These are phyloP conservation scores for Paraurostyla sp. DNA, from an alignment of 73 alveolate genomes.

Conservation along the genomic window DNA sequence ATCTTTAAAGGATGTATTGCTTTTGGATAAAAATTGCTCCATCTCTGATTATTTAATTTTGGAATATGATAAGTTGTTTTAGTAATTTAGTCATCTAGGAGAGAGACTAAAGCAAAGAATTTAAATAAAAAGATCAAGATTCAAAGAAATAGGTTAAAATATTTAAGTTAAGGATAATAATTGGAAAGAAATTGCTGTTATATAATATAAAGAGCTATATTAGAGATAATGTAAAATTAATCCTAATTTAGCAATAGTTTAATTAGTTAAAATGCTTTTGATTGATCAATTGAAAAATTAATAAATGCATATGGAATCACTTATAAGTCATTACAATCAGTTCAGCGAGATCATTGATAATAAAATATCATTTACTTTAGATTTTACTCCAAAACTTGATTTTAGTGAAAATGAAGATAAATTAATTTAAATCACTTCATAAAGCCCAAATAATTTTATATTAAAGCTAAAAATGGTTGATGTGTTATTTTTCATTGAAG, in stretches of 20 bases:
- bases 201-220: background rate
- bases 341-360: too few species aligned
- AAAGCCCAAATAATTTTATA: too few species aligned
- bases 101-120: background rate
- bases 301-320: too few species aligned
- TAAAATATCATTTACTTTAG: too few species aligned
- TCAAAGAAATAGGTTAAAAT: background rate
- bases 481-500: too few species aligned
- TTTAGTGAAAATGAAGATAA: too few species aligned
- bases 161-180: background rate
- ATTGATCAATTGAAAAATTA: too few species aligned
- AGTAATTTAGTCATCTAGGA: background rate
- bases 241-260: background rate
- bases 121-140: background rate
- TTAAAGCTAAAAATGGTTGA: too few species aligned
- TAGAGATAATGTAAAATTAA: background rate
- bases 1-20: background rate
- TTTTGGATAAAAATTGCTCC: background rate
- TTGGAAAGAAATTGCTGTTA: background rate
- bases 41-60: background rate
- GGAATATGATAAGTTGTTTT: background rate
- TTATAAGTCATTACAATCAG: too few species aligned
- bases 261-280: too few species aligned
- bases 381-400: too few species aligned
- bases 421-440: too few species aligned